A percentile compares a stretch with the other conserved stretches of the same genome.
phyloP scores from a whole-genome alignment of 192 early-diverging fungal species.

The Mortierella antarctica region DNA sequence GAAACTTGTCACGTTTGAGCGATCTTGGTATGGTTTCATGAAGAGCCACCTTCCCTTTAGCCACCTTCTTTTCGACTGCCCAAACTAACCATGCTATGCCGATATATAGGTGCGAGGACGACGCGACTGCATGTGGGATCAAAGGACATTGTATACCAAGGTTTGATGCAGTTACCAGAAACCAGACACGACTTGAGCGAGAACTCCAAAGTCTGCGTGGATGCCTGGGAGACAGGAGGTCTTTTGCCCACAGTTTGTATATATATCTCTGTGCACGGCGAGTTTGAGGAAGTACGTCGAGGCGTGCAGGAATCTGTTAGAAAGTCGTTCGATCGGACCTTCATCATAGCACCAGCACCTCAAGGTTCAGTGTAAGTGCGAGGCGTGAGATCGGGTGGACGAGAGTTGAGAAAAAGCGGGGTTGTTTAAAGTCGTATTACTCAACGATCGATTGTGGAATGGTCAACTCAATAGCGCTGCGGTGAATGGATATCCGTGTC shows the following conservation, averaged over 20 bases:
- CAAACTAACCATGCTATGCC: neutral
- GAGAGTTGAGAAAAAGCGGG: neutral
- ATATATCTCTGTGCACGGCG: slow-evolving; percentile 44
- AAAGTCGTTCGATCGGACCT: slow-evolving; percentile 60
- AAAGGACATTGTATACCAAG: slow-evolving; percentile 25
- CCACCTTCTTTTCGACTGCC: neutral
- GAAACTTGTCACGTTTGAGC: slow-evolving; percentile 29
- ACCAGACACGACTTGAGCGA: slow-evolving; percentile 55
- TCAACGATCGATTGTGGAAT: neutral
- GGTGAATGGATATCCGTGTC: slow-evolving; percentile 36
- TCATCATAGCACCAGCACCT: slow-evolving; percentile 58
- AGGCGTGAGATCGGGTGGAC: neutral
- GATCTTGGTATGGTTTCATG: slow-evolving; percentile 23
- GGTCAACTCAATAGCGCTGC: slow-evolving; percentile 10
- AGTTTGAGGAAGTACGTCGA: slow-evolving; percentile 21
- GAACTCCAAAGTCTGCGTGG: slow-evolving; percentile 52
- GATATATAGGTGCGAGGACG: slow-evolving; percentile 21
- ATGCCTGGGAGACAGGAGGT: slow-evolving; percentile 61
- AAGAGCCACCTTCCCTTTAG: neutral
- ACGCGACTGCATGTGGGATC: slow-evolving; percentile 27
- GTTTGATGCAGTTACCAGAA: slow-evolving; percentile 41
- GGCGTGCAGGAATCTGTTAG: neutral
- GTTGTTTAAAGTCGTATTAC: neutral
- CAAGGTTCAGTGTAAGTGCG: slow-evolving; percentile 43
- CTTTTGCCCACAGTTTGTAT: slow-evolving; percentile 40